phyloP scores from a whole-genome alignment of 2,329 filamentous ascomycete species.

The Mollisia scopiformis region DNA sequence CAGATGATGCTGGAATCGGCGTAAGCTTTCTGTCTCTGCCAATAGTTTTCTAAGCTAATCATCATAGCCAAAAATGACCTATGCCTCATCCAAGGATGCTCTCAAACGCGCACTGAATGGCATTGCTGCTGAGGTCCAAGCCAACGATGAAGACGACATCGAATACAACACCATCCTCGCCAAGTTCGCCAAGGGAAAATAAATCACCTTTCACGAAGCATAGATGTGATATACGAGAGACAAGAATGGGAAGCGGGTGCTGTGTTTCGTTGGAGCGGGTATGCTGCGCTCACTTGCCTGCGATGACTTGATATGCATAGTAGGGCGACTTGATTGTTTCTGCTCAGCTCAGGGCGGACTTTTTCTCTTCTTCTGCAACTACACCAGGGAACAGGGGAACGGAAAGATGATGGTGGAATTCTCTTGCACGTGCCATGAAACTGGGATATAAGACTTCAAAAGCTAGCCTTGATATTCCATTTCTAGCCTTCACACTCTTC shows the following conservation, averaged over 20 bases:
- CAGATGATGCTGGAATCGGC: slow-evolving; percentile 79
- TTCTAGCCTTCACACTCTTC: background rate
- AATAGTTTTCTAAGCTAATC: slow-evolving; percentile 7
- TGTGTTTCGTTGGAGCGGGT: slow-evolving; percentile 33
- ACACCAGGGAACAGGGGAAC: background rate
- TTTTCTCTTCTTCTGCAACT: slow-evolving; percentile 10
- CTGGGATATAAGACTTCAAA: slow-evolving; percentile 30
- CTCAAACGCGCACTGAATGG: slow-evolving; percentile 80
- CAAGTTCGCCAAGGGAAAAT: slow-evolving; percentile 63
- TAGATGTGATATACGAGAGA: background rate
- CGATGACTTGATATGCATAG: slow-evolving; percentile 28
- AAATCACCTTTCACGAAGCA: slow-evolving; percentile 35
- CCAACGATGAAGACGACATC: slow-evolving; percentile 83
- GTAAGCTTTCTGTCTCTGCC: slow-evolving; percentile 57
- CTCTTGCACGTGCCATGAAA: slow-evolving; percentile 8
- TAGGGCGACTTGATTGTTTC: slow-evolving; percentile 16
- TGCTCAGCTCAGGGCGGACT: slow-evolving; percentile 5
- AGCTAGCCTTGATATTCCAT: slow-evolving; percentile 21
- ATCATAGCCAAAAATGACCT: slow-evolving; percentile 83
- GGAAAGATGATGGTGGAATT: slow-evolving; percentile 7
- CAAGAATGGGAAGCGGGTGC: background rate
- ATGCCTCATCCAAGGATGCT: slow-evolving; percentile 85
- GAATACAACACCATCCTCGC: slow-evolving; percentile 74
- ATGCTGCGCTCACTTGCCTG: slow-evolving; percentile 31
- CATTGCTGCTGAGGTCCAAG: slow-evolving; percentile 77